Percentiles rank a stretch among this genome's conserved stretches.
Evolutionary conservation across 306 rosid genomes (phyloP).

Genomic region (Glycine latifolia): DNA sequence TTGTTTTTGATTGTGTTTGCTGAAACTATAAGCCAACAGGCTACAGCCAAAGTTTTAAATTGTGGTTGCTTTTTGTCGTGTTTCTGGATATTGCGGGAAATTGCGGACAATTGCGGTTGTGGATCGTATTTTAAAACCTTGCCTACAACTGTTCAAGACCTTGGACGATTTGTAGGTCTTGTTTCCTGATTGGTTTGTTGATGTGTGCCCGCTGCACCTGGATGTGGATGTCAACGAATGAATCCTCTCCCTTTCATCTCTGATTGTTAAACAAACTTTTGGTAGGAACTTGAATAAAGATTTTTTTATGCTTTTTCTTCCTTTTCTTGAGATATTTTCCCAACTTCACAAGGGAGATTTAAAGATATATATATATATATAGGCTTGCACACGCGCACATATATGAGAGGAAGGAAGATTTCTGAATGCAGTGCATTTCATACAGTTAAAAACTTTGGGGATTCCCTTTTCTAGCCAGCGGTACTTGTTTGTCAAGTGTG

Average conservation of each 20-base stretch:
- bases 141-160: neutral
- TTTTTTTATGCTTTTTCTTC: neutral
- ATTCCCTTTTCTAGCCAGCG: neutral
- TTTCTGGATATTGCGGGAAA: neutral
- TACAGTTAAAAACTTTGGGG: neutral
- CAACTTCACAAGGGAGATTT: constrained; percentile 8
- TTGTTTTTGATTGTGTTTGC: neutral
- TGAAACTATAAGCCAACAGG: neutral
- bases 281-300: constrained; percentile 15
- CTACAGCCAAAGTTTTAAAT: neutral
- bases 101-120: neutral
- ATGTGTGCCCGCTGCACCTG: neutral
- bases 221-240: constrained; percentile 1
- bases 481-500: constrained; percentile 24
- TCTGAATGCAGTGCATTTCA: no score
- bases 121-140: neutral
- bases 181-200: constrained; percentile 10
- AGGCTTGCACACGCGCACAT: neutral
- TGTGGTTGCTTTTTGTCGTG: neutral
- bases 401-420: no score
- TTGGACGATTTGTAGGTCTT: neutral
- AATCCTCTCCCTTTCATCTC: constrained; percentile 15
- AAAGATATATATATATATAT: neutral
- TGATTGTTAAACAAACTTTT: neutral
- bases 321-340: neutral